Evolutionary conservation across 2,329 filamentous ascomycete genomes (phyloP).

Genomic region (Talaromyces pinophilus): DNA sequence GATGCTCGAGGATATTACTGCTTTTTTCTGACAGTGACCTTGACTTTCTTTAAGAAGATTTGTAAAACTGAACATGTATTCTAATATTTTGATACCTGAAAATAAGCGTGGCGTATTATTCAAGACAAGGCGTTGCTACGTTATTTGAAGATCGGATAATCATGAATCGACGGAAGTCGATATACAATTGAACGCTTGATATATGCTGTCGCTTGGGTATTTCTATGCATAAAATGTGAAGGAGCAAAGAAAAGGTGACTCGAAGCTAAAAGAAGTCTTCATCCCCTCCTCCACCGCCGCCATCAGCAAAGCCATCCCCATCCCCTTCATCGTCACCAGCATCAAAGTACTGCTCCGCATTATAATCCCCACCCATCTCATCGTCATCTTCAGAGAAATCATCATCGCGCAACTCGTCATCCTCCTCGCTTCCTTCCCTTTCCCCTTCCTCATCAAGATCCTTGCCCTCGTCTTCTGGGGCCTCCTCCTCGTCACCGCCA

Average conservation of each 20-base stretch:
- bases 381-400: slow-evolving; percentile 63
- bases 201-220: slow-evolving; percentile 22
- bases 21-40: neutral
- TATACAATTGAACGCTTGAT: slow-evolving; percentile 2
- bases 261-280: slow-evolving; percentile 42
- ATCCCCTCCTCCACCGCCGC: slow-evolving; percentile 55
- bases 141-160: neutral
- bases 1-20: neutral
- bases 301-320: slow-evolving; percentile 58
- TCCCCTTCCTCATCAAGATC: slow-evolving; percentile 47
- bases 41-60: neutral
- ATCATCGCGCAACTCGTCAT: slow-evolving; percentile 58
- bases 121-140: neutral
- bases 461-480: slow-evolving; percentile 25
- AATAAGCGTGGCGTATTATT: neutral
- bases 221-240: slow-evolving; percentile 7
- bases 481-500: slow-evolving; percentile 31
- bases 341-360: slow-evolving; percentile 66
- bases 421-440: slow-evolving; percentile 48
- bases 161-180: neutral
- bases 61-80: neutral
- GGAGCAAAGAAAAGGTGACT: slow-evolving; percentile 32
- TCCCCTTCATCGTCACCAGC: slow-evolving; percentile 58
- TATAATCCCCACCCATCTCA: slow-evolving; percentile 61
- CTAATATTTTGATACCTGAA: too few species aligned